These are phyloP conservation scores for Simmondsia chinensis DNA, from an alignment of 148 eudicot genomes.

Conservation along the genomic window DNA sequence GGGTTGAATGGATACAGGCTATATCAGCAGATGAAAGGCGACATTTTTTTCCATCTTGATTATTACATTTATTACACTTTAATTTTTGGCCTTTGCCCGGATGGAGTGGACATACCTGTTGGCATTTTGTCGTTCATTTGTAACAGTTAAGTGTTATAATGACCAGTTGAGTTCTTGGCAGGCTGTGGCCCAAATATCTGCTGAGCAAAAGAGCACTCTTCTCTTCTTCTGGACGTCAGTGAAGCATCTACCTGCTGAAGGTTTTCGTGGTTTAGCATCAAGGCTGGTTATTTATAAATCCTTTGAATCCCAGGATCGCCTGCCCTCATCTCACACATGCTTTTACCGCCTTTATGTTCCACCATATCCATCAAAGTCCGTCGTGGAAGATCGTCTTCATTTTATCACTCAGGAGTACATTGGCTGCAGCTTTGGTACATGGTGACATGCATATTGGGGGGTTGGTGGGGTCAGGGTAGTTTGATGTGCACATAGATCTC, in stretches of 20 bases:
- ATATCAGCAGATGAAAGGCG: too few species aligned
- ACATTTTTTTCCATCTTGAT: too few species aligned
- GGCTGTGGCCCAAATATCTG: constrained; percentile 53
- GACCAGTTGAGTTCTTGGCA: constrained; percentile 13
- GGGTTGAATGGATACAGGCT: too few species aligned
- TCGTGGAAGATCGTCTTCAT: constrained; percentile 55
- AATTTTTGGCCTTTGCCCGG: too few species aligned
- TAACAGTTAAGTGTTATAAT: too few species aligned
- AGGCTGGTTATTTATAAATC: constrained; percentile 51
- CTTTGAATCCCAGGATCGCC: constrained; percentile 29
- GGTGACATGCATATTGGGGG: constrained; percentile 30
- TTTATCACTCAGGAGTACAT: constrained; percentile 75
- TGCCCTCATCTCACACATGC: constrained; percentile 94
- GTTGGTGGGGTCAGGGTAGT: too few species aligned
- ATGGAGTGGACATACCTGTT: too few species aligned
- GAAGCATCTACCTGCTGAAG: constrained; percentile 72
- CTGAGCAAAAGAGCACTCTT: constrained; percentile 59
- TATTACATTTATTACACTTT: too few species aligned
- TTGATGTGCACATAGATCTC: too few species aligned
- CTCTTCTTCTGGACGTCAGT: constrained; percentile 97
- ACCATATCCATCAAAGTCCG: constrained; percentile 31
- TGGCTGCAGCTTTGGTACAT: constrained; percentile 87
- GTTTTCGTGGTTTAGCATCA: constrained; percentile 76
- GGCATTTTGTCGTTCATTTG: too few species aligned
- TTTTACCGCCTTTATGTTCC: constrained; percentile 70